Percentiles rank a stretch among this genome's conserved stretches.
Conservation (phyloP, 139 green algal genomes). For the Pedinophyceae sp. region DNA sequence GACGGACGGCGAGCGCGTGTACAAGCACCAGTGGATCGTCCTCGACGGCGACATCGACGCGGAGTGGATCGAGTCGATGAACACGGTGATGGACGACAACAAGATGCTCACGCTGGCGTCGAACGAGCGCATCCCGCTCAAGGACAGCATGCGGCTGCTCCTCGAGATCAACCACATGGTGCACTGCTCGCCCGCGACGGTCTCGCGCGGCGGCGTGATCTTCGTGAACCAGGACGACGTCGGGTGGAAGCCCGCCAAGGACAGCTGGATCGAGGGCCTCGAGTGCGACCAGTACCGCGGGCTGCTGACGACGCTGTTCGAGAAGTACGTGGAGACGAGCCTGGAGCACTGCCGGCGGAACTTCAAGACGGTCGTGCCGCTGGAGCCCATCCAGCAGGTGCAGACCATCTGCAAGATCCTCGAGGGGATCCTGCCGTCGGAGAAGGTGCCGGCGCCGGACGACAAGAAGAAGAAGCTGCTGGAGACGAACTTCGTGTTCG, state of each 20-base stretch:
- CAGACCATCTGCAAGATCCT: constrained; percentile 84
- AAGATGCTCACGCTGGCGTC: constrained; percentile 83
- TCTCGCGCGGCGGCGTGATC: constrained; percentile 81
- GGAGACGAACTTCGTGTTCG: constrained; percentile 84
- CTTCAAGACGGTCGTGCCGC: constrained; percentile 62
- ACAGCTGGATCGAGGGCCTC: constrained; percentile 14
- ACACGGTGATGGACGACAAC: constrained; percentile 87
- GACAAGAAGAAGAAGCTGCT: constrained; percentile 65
- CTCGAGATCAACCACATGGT: constrained; percentile 63
- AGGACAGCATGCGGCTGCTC: constrained; percentile 68
- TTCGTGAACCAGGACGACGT: constrained; percentile 74
- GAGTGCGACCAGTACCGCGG: constrained; percentile 33
- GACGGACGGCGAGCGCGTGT: constrained; percentile 45
- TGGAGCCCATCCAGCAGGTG: constrained; percentile 61
- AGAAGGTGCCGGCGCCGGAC: constrained; percentile 26
- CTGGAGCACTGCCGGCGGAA: constrained; percentile 71
- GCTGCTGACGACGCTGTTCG: constrained; percentile 68
- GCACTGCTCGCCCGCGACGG: constrained; percentile 80
- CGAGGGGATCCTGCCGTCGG: constrained; percentile 59
- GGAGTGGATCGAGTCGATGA: constrained; percentile 83
- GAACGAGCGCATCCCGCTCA: constrained; percentile 85
- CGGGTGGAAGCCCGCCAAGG: constrained; percentile 60
- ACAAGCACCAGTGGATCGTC: constrained; percentile 90
- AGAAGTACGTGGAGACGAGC: constrained; percentile 61
- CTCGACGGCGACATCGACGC: constrained; percentile 90